A percentile compares a stretch with the other conserved stretches of the same genome.
Evolutionary conservation across 371 early-diverging fungal species (phyloP).

Genomic region (Capillidium heterosporum): DNA sequence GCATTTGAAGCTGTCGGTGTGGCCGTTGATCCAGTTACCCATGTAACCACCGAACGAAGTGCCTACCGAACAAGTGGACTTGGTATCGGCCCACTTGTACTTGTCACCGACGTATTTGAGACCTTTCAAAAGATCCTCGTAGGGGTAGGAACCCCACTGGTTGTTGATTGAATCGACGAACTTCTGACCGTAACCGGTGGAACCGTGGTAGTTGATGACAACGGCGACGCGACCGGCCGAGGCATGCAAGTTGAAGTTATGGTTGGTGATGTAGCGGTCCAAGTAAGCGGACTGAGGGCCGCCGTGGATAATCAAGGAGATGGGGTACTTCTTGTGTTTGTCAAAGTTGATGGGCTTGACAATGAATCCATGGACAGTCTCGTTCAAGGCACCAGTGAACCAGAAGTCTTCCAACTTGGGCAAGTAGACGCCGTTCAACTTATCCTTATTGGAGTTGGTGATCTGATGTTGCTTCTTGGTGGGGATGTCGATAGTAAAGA

Average conservation of each 20-base stretch:
- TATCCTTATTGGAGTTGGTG: constrained; percentile 13
- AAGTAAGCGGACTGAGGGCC: constrained; percentile 61
- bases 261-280: constrained; percentile 40
- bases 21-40: constrained; percentile 49
- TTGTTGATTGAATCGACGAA: constrained; percentile 51
- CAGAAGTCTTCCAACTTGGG: constrained; percentile 33
- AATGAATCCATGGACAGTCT: constrained; percentile 48
- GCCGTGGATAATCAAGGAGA: constrained; percentile 69
- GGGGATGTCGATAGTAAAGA: constrained; percentile 14
- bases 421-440: constrained; percentile 14
- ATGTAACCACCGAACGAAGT: constrained; percentile 72
- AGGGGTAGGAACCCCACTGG: constrained; percentile 66
- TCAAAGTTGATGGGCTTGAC: constrained; percentile 47
- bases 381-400: constrained; percentile 42
- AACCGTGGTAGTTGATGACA: constrained; percentile 60
- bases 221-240: constrained; percentile 53
- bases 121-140: constrained; percentile 48
- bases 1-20: constrained; percentile 43
- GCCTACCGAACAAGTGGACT: constrained; percentile 43
- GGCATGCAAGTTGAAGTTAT: constrained; percentile 57
- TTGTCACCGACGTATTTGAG: constrained; percentile 36
- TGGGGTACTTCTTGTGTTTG: constrained; percentile 35
- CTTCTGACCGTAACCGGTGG: constrained; percentile 59
- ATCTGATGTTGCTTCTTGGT: constrained; percentile 14
- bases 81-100: constrained; percentile 33